A percentile compares a stretch with the other conserved stretches of the same genome.
phyloP scores from a whole-genome alignment of 2,329 filamentous ascomycete genomes.

The Pseudogymnoascus verrucosus region DNA sequence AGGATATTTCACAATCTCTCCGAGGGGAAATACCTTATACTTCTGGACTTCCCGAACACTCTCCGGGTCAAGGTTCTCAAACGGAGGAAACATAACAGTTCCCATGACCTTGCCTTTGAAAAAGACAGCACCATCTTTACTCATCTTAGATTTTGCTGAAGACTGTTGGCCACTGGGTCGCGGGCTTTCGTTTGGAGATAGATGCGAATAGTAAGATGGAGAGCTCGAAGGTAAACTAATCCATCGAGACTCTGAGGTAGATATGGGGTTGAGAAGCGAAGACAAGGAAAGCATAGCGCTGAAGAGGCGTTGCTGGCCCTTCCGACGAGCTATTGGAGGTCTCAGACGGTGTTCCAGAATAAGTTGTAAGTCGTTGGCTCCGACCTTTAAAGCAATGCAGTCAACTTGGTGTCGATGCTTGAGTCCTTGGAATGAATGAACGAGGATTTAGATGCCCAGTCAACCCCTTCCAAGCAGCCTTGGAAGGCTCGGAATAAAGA shows the following conservation, averaged over 20 bases:
- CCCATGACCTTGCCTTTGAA: slow-evolving; percentile 55
- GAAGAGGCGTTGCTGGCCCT: slow-evolving; percentile 15
- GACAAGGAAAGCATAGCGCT: slow-evolving; percentile 54
- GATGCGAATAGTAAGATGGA: slow-evolving; percentile 20
- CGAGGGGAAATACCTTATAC: slow-evolving; percentile 60
- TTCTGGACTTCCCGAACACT: slow-evolving; percentile 49
- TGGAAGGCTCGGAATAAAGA: slow-evolving; percentile 13
- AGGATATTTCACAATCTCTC: slow-evolving; percentile 51
- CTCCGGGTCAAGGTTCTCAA: slow-evolving; percentile 54
- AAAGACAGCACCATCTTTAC: slow-evolving; percentile 58
- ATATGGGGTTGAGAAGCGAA: slow-evolving; percentile 56
- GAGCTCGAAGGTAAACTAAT: slow-evolving; percentile 37
- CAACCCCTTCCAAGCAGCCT: slow-evolving; percentile 1
- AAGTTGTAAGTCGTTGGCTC: not conserved
- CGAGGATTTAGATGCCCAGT: not conserved
- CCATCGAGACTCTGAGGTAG: slow-evolving; percentile 28
- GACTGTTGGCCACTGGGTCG: slow-evolving; percentile 20
- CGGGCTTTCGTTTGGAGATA: slow-evolving; percentile 23
- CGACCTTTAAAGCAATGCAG: not conserved
- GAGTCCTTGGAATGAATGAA: not conserved
- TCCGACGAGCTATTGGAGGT: not conserved
- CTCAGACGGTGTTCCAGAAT: slow-evolving; percentile 5
- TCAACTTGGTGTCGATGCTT: not conserved
- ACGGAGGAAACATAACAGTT: slow-evolving; percentile 64
- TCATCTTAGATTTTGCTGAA: slow-evolving; percentile 47